Percentiles rank a stretch among this genome's conserved stretches.
Conservation (phyloP, 805 yeast genomes). For the Lipomyces lipofer region DNA sequence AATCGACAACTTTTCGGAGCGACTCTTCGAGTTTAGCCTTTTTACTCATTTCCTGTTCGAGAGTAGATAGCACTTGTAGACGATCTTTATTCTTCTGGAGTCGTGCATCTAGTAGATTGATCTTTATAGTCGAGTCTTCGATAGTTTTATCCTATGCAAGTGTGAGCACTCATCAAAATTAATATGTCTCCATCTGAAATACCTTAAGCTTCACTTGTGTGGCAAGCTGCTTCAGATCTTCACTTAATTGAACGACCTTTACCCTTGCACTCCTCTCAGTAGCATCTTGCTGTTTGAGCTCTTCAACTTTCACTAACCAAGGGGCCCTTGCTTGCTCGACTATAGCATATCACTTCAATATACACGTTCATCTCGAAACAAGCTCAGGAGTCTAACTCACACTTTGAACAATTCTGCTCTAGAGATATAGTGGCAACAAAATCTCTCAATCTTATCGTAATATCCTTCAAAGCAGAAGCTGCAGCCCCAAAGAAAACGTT, state of each 20-base stretch:
- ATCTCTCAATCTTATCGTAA: constrained; percentile 1
- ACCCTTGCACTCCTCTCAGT: constrained; percentile 17
- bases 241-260: constrained; percentile 27
- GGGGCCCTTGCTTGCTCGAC: constrained; percentile 23
- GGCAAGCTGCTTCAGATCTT: constrained; percentile 29
- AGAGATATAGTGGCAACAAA: neutral
- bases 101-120: constrained; percentile 30
- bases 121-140: constrained; percentile 35
- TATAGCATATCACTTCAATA: neutral
- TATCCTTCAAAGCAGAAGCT: neutral
- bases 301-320: constrained; percentile 31
- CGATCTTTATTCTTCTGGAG: constrained; percentile 24
- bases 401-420: too few relatives aligned
- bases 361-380: too few relatives aligned
- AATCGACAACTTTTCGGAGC: constrained; percentile 6
- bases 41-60: constrained; percentile 29
- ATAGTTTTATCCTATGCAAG: constrained; percentile 32
- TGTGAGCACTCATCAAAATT: too few relatives aligned
- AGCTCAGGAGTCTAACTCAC: too few relatives aligned
- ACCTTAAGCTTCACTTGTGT: constrained; percentile 27
- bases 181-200: too few relatives aligned
- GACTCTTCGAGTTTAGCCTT: constrained; percentile 2
- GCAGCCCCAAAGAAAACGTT: constrained; percentile 7
- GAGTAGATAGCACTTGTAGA: constrained; percentile 24
- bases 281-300: constrained; percentile 19